Evolutionary conservation across 805 yeast genomes (phyloP).

Genomic region (Kuraishia piskuri): DNA sequence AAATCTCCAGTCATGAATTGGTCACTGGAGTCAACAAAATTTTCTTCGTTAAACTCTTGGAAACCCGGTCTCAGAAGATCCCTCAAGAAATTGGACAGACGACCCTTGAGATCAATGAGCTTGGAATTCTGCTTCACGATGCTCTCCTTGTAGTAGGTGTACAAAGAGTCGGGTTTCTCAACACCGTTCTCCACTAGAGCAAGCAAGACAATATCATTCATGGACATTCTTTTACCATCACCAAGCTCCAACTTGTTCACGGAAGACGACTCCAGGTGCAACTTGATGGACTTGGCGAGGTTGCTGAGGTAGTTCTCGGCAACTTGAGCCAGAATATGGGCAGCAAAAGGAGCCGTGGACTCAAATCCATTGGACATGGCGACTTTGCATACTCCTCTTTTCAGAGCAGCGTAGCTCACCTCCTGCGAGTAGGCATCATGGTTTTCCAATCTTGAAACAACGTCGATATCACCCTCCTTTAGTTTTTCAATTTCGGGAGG

Average conservation of each 20-base stretch:
- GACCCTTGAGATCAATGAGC: conserved; percentile 56
- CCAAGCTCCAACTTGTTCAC: conserved; percentile 26
- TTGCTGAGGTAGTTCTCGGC: conserved; percentile 77
- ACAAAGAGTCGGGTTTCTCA: conserved; percentile 66
- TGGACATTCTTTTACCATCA: conserved; percentile 12
- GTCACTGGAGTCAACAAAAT: conserved; percentile 84
- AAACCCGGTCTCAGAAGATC: conserved; percentile 76
- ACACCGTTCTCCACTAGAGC: conserved; percentile 83
- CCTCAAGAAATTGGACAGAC: conserved; percentile 63
- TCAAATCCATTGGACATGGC: conserved; percentile 93
- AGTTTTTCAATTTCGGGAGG: conserved; percentile 59
- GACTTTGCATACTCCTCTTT: conserved; percentile 64
- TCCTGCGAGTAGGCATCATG: conserved; percentile 55
- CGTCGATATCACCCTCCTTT: conserved; percentile 65
- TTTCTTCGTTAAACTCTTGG: conserved; percentile 62
- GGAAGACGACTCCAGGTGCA: conserved; percentile 60
- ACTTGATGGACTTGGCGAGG: conserved; percentile 59
- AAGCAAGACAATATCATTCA: conserved; percentile 43
- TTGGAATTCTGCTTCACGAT: conserved; percentile 61
- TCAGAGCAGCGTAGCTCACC: conserved; percentile 57
- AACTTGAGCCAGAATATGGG: conserved; percentile 70
- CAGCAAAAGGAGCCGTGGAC: conserved; percentile 66
- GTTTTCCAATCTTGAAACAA: conserved; percentile 63
- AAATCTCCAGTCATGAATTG: conserved; percentile 94
- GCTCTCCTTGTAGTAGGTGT: conserved; percentile 65